phyloP scores from a whole-genome alignment of 805 yeast species.

The Sungouiella blattae region DNA sequence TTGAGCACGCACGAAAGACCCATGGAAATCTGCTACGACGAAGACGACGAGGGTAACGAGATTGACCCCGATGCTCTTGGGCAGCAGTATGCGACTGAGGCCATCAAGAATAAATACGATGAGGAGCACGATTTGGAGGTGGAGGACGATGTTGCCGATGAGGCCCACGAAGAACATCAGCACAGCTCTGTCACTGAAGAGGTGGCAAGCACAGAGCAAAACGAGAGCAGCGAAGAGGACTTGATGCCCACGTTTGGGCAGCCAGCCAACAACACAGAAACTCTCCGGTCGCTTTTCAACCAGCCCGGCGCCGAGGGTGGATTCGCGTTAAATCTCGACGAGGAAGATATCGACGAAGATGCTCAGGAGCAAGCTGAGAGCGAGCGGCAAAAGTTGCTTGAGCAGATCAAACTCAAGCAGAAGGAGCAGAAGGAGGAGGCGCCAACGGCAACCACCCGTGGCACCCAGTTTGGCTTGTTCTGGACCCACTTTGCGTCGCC shows the following conservation, averaged over 20 bases:
- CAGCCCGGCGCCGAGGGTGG: conserved; percentile 22
- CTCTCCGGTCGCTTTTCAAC: conserved; percentile 57
- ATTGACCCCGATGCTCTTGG: conserved; percentile 30
- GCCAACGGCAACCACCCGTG: conserved; percentile 5
- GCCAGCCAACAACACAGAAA: conserved; percentile 47
- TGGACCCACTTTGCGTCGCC: conserved; percentile 86
- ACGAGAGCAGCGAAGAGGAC: conserved; percentile 32
- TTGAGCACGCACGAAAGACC: conserved; percentile 21
- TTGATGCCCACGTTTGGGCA: conserved; percentile 54
- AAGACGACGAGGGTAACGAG: conserved; percentile 41
- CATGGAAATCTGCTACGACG: conserved; percentile 30
- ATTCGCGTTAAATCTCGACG: conserved; percentile 39
- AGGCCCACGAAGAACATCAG: conserved; percentile 4
- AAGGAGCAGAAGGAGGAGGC: conserved; percentile 23
- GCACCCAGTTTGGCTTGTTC: conserved; percentile 50
- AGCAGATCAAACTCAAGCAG: conserved; percentile 30
- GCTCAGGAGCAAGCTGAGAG: conserved; percentile 8
- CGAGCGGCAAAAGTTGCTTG: conserved; percentile 23
- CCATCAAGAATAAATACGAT: conserved; percentile 22
- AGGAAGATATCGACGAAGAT: conserved; percentile 17
- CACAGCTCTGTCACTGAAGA: conserved; percentile 2
- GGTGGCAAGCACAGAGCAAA: conserved; percentile 19
- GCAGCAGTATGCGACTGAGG: conserved; percentile 25
- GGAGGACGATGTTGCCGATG: background rate
- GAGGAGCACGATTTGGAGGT: conserved; percentile 17